Conservation (phyloP, 192 early-diverging fungal genomes). For the Podila clonocystis region DNA sequence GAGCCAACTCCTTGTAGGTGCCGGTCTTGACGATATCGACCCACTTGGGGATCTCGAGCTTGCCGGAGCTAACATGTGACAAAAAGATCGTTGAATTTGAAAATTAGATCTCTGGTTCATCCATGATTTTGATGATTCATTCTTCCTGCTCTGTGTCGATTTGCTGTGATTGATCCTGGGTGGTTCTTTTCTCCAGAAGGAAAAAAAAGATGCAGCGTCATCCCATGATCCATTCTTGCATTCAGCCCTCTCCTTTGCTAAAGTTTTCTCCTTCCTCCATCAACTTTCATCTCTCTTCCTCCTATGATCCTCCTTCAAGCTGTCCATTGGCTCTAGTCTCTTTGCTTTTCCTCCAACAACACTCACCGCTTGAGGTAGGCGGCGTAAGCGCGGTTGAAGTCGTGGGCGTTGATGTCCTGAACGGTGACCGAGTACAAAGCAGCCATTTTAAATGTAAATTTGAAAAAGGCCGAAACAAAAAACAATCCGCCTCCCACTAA, state of each 20-base stretch:
- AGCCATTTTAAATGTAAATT: constrained; percentile 36
- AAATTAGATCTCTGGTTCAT: constrained; percentile 3
- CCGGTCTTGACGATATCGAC: constrained; percentile 99
- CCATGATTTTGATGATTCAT: constrained; percentile 36
- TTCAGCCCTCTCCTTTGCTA: not conserved
- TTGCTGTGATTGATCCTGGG: not conserved
- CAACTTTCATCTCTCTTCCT: not conserved
- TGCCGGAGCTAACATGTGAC: constrained; percentile 94
- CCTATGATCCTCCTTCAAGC: not conserved
- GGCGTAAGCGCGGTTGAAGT: constrained; percentile 97
- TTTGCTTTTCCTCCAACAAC: not conserved
- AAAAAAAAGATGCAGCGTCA: constrained; percentile 20
- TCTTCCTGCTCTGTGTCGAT: constrained; percentile 4
- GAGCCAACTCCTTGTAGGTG: constrained; percentile 96
- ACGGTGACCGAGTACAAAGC: constrained; percentile 79
- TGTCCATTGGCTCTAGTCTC: not conserved
- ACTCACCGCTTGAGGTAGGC: constrained; percentile 95
- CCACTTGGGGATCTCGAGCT: constrained; percentile 99
- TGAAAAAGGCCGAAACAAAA: constrained; percentile 4
- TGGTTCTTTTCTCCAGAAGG: constrained; percentile 1
- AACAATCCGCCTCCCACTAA: not conserved
- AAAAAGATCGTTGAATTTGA: constrained; percentile 35
- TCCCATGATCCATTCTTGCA: constrained; percentile 23
- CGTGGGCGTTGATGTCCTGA: constrained; percentile 96
- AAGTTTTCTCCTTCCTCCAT: not conserved